phyloP scores from a whole-genome alignment of 345 rosid species.

The Gynandropsis gynandra region DNA sequence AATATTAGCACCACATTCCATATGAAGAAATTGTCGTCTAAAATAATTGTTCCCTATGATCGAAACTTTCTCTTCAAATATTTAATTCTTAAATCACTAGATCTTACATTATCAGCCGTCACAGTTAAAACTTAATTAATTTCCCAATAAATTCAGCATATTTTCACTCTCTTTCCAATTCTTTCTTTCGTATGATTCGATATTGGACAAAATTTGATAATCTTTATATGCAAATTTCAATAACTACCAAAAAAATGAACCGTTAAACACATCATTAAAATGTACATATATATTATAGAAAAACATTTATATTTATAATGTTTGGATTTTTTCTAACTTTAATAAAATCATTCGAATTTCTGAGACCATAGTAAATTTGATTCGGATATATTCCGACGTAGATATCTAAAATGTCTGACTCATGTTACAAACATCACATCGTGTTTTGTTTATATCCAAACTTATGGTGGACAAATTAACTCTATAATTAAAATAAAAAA shows the following conservation, averaged over 20 bases:
- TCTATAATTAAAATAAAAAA: no score
- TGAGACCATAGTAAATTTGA: no score
- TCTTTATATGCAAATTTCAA: not conserved
- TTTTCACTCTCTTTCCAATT: constrained; percentile 12
- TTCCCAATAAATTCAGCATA: constrained; percentile 16
- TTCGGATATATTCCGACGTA: no score
- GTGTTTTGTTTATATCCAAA: no score
- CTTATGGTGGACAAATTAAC: no score
- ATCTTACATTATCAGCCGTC: constrained; percentile 11
- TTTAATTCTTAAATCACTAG: constrained; percentile 12
- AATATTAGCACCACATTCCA: constrained; percentile 9
- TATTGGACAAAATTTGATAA: constrained; percentile 2
- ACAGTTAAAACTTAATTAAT: constrained; percentile 15
- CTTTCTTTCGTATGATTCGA: constrained; percentile 1
- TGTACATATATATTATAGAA: no score
- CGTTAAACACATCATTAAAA: constrained; percentile 7
- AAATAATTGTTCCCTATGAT: not conserved
- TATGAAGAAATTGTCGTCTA: constrained; percentile 5
- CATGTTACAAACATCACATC: no score
- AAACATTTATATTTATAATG: no score
- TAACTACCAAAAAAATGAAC: not conserved
- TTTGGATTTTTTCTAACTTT: no score
- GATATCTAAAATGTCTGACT: no score
- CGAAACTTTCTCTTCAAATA: constrained; percentile 15
- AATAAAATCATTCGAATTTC: no score